A percentile compares a stretch with the other conserved stretches of the same genome.
These are phyloP conservation scores for Solanum gandarillasii DNA, from an alignment of 257 asterid species.

Conservation along the genomic window DNA sequence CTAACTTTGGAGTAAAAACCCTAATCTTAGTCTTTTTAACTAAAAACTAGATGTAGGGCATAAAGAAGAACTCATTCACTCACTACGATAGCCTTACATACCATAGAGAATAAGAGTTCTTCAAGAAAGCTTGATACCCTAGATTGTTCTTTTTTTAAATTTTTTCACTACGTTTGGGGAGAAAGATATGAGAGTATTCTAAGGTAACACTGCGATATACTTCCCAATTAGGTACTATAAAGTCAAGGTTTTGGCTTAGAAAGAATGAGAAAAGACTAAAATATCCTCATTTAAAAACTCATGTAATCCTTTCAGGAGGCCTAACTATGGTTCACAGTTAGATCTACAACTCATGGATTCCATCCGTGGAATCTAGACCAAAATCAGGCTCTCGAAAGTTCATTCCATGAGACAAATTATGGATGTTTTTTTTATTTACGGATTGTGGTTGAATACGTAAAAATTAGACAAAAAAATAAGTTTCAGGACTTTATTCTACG, in stretches of 20 bases:
- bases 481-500: not conserved
- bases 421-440: too few species aligned
- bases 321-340: too few species aligned
- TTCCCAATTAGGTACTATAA: too few species aligned
- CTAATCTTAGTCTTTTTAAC: not conserved
- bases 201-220: too few species aligned
- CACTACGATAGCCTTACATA: not conserved
- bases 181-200: not conserved
- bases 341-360: not conserved
- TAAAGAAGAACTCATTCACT: too few species aligned
- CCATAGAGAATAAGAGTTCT: not conserved
- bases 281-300: not conserved
- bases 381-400: not conserved
- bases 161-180: not conserved
- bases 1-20: not conserved
- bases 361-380: not conserved
- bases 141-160: too few species aligned
- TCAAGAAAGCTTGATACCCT: too few species aligned
- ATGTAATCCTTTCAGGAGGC: not conserved
- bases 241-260: too few species aligned
- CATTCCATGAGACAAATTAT: not conserved
- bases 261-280: not conserved
- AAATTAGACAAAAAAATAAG: too few species aligned
- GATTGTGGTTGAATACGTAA: not conserved
- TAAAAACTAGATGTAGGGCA: too few species aligned